Base-by-base conservation (phyloP, 176 grass and related monocot genomes). In the Musa schizocarpa region DNA sequence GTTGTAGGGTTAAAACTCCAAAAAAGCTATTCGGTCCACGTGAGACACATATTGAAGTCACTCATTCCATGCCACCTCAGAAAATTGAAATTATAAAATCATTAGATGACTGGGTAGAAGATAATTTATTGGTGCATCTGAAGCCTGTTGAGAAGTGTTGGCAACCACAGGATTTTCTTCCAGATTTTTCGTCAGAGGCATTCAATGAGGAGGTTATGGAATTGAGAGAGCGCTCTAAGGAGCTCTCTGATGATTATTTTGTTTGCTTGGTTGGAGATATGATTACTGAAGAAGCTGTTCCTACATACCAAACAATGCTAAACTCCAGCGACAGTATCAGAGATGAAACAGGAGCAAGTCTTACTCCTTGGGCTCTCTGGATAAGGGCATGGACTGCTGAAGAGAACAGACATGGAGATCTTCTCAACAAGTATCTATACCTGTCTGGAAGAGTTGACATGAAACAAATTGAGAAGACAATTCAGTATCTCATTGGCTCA, bases 71-170 rank as follows among this genome's bases (percentile, higher is more conserved):
- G 63, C 76, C 76, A 25, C 76, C 76, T 55, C 76, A 78, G 52
- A 78, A 78, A 49, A 78, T 78, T 1, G 76, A 78, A 27, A 68
- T 78, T 78, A 68, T 78, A 20, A 78, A 78, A 25, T 68, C 51
- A 68, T 29, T 78, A 13, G 76, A 78, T 2, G 24, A 55, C 1
- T 78, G 76, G 76, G 76, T 62, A 29, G 76, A 78, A 27, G 23
- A 78, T 68, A 78, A 78, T 55, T 55, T 78, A 21, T 54, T 78
- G 52, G 61, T 67, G 23, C 76, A 68, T 68, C 57, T 78, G 50
- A 78, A 56, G 76, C 76, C 76, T 68, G 76, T 78, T 8, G 76
- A 78, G 63, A 78, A 78, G 76, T 78, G 76, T 68, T 78, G 76
- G 76, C 76, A 78, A 51, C 76, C 76, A 6, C 76, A 78, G 22